Evolutionary conservation across 2,329 filamentous ascomycete genomes (phyloP), one percentile per base, ranked within the genome.

Genomic region (Alternaria panax): DNA sequence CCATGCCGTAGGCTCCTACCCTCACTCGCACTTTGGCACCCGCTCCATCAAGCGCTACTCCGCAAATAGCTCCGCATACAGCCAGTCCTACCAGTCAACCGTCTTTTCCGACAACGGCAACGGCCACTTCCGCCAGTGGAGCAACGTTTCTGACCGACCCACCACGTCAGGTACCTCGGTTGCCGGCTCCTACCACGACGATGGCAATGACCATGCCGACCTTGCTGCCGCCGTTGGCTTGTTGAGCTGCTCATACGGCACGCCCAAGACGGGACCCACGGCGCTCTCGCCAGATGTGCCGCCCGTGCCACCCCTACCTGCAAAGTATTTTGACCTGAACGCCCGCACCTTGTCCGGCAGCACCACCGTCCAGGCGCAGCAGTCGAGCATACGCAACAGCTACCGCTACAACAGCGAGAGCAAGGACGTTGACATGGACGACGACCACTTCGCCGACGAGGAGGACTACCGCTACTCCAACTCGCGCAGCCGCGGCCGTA

Each of bases 221-320:
- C 85, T 98, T 59, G 94, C 93, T 20, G 93, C 93, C 14, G 93
- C 94, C 3, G 92, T 97, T 50, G 92, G 95, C 69, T 84, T 97
- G 66, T 87, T 97, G 63, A 94, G 91, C 79, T 96, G 92, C 84
- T 96, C 92, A 78, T 95, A 96, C 77, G 89, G 90, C 66, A 97
- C 93, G 47, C 88, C 91, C 61, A 86, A 89, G 70, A 87, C 85
- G 63, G 83, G 87, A 56, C 84, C 89, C 41, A 82, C 85, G 14
- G 83, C 85, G 51, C 81, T 93, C 60, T 85, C 88, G 5, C 82
- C 86, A 3, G 91, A 96, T 70, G 88, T 92, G 5, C 94, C 94
- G 36, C 93, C 93, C 0, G 93, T 97, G 4, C 94, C 94, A 45
- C 90, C 92, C 38, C 85, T 97, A 62, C 94, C 94, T 4, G 88